Evolutionary conservation across 345 rosid genomes (phyloP), one percentile per base, ranked within the genome.

Genomic region (Limnanthes douglasii): DNA sequence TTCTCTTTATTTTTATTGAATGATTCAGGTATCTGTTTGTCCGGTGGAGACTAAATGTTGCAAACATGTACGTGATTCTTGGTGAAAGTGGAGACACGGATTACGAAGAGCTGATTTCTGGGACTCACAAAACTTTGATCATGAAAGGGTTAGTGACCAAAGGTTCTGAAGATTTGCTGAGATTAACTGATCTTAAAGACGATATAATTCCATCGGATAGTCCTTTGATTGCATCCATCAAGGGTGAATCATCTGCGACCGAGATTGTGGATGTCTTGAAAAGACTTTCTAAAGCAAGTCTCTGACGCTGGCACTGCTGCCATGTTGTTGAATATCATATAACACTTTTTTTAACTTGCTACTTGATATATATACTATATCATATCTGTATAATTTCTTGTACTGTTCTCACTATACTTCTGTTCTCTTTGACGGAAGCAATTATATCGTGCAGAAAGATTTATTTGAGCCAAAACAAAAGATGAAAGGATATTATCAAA

Each of bases 61-160:
- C 86, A 9, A 74, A 77, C 52, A 83, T 88, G 97, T 70, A 55
- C 19, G 90, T 88, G 4, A 45, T 88, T 43, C 76, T 75, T 1
- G 97, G 97, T 1, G 97, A 83, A 55, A 63, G 43, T 0, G 95
- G 97, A 0, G 97, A 88, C 60, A 79, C 84, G 0, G 97, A 88
- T 50, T 72, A 76, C 1, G 93, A 88, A 36, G 93, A 83, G 21
- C 33, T 88, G 60, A 79, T 83, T 18, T 64, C 86, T 1, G 97
- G 97, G 1, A 57, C 84, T 11, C 97, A 88, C 41, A 83, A 70
- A 65, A 79, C 79, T 4, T 39, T 88, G 48, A 61, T 88, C 28
- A 39, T 83, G 48, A 74, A 79, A 37, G 78, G 70, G 2, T 55
- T 53, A 2, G 92, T 70, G 45, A 30, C 48, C 4, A 59, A 60